Evolutionary conservation across 148 eudicot species (phyloP).

Genomic region (Camellia lanceoleosa): DNA sequence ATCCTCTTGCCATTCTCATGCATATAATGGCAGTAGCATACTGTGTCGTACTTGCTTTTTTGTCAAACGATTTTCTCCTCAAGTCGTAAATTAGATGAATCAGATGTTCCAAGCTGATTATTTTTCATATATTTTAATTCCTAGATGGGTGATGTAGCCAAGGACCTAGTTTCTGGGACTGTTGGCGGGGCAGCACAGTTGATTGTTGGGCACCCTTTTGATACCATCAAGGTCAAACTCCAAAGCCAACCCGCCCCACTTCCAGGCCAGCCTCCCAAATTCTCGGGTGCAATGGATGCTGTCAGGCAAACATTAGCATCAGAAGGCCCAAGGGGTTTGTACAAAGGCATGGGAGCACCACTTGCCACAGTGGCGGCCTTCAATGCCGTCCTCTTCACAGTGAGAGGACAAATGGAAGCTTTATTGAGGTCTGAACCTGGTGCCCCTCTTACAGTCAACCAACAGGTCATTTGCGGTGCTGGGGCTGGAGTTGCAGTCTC

Average conservation of each 20-base stretch:
- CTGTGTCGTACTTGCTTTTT: too few relatives aligned
- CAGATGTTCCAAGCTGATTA: background rate
- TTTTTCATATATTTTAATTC: constrained; percentile 3
- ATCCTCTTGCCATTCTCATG: too few relatives aligned
- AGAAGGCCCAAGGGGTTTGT: constrained; percentile 84
- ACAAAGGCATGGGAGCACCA: constrained; percentile 99
- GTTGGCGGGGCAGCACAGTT: constrained; percentile 95
- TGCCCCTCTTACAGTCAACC: constrained; percentile 57
- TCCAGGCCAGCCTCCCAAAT: constrained; percentile 83
- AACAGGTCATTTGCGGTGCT: constrained; percentile 78
- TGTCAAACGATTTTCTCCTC: too few relatives aligned
- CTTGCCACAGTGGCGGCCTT: constrained; percentile 96
- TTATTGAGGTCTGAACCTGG: constrained; percentile 69
- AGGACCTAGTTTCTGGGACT: constrained; percentile 89
- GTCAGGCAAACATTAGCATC: constrained; percentile 82
- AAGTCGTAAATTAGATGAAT: too few relatives aligned
- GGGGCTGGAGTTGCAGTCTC: constrained; percentile 94
- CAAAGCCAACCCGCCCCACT: constrained; percentile 91
- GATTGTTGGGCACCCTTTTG: constrained; percentile 90
- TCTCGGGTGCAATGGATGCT: constrained; percentile 81
- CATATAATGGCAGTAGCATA: too few relatives aligned
- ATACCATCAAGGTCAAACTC: constrained; percentile 96
- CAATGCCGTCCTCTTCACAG: constrained; percentile 84
- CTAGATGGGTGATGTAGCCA: constrained; percentile 91
- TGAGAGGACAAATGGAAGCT: constrained; percentile 85